Evolutionary conservation across 2,329 filamentous ascomycete species (phyloP).

Genomic region (Uncinocarpus reesii): DNA sequence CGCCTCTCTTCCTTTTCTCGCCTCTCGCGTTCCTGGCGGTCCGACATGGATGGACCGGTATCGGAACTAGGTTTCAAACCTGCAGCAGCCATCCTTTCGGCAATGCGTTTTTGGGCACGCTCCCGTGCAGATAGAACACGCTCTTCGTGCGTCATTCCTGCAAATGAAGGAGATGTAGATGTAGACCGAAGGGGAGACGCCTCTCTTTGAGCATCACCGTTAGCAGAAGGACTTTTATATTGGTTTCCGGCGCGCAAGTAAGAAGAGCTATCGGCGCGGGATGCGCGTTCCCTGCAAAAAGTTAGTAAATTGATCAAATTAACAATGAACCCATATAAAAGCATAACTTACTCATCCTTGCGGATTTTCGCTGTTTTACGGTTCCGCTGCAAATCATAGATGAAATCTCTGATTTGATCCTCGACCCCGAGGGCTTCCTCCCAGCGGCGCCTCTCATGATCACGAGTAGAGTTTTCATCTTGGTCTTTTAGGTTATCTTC

Average conservation of each 20-base stretch:
- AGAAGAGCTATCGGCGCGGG: conserved; percentile 5
- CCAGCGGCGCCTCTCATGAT: conserved; percentile 89
- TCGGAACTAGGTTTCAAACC: conserved; percentile 79
- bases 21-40: conserved; percentile 79
- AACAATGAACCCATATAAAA: not conserved
- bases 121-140: conserved; percentile 93
- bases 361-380: conserved; percentile 65
- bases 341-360: conserved; percentile 45
- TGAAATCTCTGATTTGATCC: conserved; percentile 94
- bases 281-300: conserved; percentile 11
- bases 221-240: conserved; percentile 46
- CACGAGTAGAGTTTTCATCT: conserved; percentile 60
- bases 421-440: conserved; percentile 93
- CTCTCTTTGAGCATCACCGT: conserved; percentile 23
- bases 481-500: conserved; percentile 82
- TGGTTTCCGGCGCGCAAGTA: conserved; percentile 36
- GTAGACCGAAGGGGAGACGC: conserved; percentile 40
- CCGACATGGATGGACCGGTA: conserved; percentile 66
- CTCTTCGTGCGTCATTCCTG: conserved; percentile 85
- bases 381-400: conserved; percentile 84
- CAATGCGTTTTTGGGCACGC: conserved; percentile 93
- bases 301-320: conserved; percentile 6
- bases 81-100: conserved; percentile 83
- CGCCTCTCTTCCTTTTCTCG: conserved; percentile 79
- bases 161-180: conserved; percentile 59